A percentile compares a stretch with the other conserved stretches of the same genome.
Conservation (phyloP, 225 moss, liverwort and hornwort genomes). For the Sphagnum tenellum region DNA sequence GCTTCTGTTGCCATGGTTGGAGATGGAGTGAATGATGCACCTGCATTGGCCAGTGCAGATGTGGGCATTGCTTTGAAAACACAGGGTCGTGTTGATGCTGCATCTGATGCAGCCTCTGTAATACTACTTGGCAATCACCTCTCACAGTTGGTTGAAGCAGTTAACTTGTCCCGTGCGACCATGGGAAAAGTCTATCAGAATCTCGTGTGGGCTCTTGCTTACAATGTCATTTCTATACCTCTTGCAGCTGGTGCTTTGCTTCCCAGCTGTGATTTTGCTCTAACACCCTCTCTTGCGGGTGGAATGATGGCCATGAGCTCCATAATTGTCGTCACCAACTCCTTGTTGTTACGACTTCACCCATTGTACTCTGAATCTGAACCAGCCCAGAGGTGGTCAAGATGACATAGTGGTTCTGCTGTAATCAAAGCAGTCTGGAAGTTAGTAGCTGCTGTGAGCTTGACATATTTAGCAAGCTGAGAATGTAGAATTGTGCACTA, state of each 20-base stretch:
- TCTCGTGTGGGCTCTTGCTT: constrained; percentile 75
- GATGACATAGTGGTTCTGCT: not conserved
- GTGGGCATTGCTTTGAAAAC: constrained; percentile 88
- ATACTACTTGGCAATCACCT: constrained; percentile 82
- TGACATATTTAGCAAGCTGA: too few species aligned
- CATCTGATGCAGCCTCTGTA: constrained; percentile 93
- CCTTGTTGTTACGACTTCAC: constrained; percentile 66
- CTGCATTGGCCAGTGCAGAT: constrained; percentile 82
- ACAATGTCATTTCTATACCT: constrained; percentile 67
- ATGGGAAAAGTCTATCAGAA: constrained; percentile 89
- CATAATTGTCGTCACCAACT: constrained; percentile 76
- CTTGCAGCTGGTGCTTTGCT: constrained; percentile 81
- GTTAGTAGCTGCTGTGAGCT: too few species aligned
- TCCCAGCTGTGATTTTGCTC: constrained; percentile 69
- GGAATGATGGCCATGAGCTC: constrained; percentile 97
- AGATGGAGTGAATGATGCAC: constrained; percentile 95
- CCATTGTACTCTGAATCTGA: constrained; percentile 11
- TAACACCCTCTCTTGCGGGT: constrained; percentile 72
- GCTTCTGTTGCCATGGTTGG: constrained; percentile 76
- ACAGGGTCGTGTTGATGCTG: constrained; percentile 71
- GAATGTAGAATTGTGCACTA: too few species aligned
- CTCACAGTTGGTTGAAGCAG: constrained; percentile 85
- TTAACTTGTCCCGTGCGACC: constrained; percentile 70
- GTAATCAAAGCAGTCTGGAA: too few species aligned
- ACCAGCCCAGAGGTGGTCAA: not conserved